These are phyloP conservation scores for Chaetomidium leptoderma DNA, from an alignment of 495 filamentous ascomycete species.

Conservation along the genomic window DNA sequence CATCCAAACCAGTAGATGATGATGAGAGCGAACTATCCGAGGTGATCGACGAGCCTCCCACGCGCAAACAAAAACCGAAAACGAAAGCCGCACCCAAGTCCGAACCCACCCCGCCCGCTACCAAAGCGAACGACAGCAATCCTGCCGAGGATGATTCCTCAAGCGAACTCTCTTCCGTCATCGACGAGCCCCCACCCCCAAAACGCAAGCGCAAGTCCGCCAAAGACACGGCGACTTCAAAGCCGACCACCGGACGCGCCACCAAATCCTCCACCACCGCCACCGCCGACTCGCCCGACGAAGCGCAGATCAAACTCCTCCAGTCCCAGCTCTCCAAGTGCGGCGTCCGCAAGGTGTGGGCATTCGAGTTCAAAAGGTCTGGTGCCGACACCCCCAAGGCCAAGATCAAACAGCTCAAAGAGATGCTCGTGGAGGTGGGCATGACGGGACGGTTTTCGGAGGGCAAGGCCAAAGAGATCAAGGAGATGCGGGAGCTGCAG, in stretches of 20 bases:
- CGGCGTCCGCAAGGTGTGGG: constrained; percentile 91
- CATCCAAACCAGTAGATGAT: constrained; percentile 39
- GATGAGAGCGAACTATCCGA: constrained; percentile 80
- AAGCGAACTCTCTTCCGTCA: constrained; percentile 74
- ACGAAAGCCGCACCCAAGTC: constrained; percentile 14
- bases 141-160: constrained; percentile 53
- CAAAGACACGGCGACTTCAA: constrained; percentile 15
- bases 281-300: constrained; percentile 57
- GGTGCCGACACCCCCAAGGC: constrained; percentile 57
- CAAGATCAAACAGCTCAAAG: constrained; percentile 78
- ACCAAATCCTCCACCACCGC: constrained; percentile 23
- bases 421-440: constrained; percentile 71
- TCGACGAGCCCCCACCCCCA: constrained; percentile 35
- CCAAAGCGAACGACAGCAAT: constrained; percentile 25
- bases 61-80: constrained; percentile 24
- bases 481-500: constrained; percentile 73
- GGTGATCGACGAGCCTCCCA: constrained; percentile 61
- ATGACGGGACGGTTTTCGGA: constrained; percentile 84
- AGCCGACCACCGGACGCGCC: background rate
- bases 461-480: constrained; percentile 79
- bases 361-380: constrained; percentile 71
- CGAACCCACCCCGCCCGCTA: constrained; percentile 14
- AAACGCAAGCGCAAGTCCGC: constrained; percentile 28
- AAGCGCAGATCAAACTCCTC: constrained; percentile 83
- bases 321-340: constrained; percentile 87